Percentiles rank a stretch among this genome's conserved stretches.
Conservation (phyloP, 2,329 filamentous ascomycete species). For the Diaporthe velutina region DNA sequence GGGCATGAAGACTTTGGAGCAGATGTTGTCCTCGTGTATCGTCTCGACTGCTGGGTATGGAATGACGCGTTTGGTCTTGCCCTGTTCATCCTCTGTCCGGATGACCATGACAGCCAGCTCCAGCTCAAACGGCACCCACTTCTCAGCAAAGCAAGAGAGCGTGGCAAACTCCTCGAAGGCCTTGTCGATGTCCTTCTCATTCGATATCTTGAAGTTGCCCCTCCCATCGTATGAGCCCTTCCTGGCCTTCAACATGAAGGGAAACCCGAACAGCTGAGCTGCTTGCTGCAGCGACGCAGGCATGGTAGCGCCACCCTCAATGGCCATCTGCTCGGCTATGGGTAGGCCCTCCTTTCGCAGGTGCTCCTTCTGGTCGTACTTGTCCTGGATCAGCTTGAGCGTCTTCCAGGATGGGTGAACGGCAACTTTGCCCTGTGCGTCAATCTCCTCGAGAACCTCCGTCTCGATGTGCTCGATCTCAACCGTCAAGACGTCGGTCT, state of each 20-base stretch:
- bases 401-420: conserved; percentile 89
- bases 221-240: conserved; percentile 95
- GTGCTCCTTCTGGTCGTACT: conserved; percentile 90
- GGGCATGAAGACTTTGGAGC: conserved; percentile 91
- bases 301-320: conserved; percentile 68
- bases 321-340: conserved; percentile 77
- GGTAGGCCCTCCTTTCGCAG: conserved; percentile 76
- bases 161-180: conserved; percentile 78
- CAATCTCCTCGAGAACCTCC: conserved; percentile 87
- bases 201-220: conserved; percentile 69
- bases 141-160: conserved; percentile 86
- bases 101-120: conserved; percentile 97
- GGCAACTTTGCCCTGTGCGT: conserved; percentile 71
- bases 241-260: conserved; percentile 92
- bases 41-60: conserved; percentile 95
- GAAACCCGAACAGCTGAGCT: conserved; percentile 77
- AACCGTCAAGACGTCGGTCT: conserved; percentile 86
- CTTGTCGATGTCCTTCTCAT: conserved; percentile 63
- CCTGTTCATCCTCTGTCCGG: conserved; percentile 79
- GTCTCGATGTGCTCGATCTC: conserved; percentile 97
- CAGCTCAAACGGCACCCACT: conserved; percentile 86
- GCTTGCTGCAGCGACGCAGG: conserved; percentile 73
- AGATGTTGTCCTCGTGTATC: conserved; percentile 94
- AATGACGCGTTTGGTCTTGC: conserved; percentile 63
- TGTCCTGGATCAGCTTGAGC: conserved; percentile 91